Evolutionary conservation across 805 yeast genomes (phyloP), one percentile per base, ranked within the genome.

Genomic region (Lipomyces yamanashiensis): DNA sequence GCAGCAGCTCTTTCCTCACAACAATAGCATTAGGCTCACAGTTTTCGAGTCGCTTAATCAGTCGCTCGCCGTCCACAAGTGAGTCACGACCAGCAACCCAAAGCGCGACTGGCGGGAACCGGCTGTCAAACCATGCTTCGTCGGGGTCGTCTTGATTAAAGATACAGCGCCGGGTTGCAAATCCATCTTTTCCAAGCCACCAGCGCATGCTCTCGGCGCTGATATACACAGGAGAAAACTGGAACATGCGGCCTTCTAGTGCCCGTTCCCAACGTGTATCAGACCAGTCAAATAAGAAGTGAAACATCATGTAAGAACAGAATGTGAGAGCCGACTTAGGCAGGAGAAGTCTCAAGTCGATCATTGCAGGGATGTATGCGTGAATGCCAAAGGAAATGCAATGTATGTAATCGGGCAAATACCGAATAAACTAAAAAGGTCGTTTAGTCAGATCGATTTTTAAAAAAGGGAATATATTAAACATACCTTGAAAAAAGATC

Each of bases 251-350:
- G 65, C 84, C 83, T 70, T 93, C 80, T 28, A 90, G 77, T 34
- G 81, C 77, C 33, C 76, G 79, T 72, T 92, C 89, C 88, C 98
- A 95, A 36, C 88, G 79, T 13, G 74, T 74, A 71, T 91, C 96
- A 72, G 83, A 85, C 98, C 98, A 95, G 59, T 88, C 90, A 74
- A 93, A 90, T 63, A 93, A 77, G 71, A 84, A 93, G 73, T 89
- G 89, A 79, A 93, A 92, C 88, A 93, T 89, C 56, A 87, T 77
- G 73, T 90, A 92, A 33, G 95, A 87, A 52, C 85, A 74, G 52
- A 79, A 79, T 0, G 92, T 47, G 33, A 66, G 55, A 13, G 55
- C 37, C 5, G 79, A 78, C 7, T 78, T 79, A 6, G 85, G 85
- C 28, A 86, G 74, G 5, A 80, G 47, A 7, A 75, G 74, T 15